Base-by-base conservation (phyloP, 2,329 filamentous ascomycete species). In the Teratosphaeria epicoccoides region DNA sequence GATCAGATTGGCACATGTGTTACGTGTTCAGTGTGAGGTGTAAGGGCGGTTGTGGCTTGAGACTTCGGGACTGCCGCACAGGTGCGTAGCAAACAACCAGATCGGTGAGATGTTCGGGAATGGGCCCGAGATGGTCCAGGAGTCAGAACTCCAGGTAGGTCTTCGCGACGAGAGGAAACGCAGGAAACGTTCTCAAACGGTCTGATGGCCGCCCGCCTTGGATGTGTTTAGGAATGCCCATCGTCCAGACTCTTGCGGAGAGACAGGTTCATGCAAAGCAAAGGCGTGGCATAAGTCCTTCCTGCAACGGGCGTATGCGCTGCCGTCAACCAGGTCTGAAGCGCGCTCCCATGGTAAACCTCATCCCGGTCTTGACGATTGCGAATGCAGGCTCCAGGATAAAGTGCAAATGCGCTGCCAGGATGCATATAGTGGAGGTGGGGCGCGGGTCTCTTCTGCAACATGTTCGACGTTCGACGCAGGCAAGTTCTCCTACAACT, bases 1-100 rank as follows among this genome's bases (percentile, higher is more conserved):
- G 48, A 50, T 22, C 28, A 24, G 29, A 49, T 43, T 23, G n/a
- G 6, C 33, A 44, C 22, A n/a, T 17, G 29, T 43, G 33, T 12
- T n/a, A n/a, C n/a, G n/a, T n/a, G n/a, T 43, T 20, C 33, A 17
- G 6, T 17, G 40, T 17, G 14, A 28, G 37, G 47, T 24, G 47
- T 24, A 17, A 20, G 5, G 11, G 47, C 37, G 47, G 29, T 20
- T 49, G 47, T 37, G 47, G 47, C 47, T 43, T 49, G 29, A 25
- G 12, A 25, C 7, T n/a, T 14, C 47, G 29, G 47, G 47, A 33
- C 37, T 43, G 47, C 47, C 47, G 47, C 22, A 26, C 24, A n/a
- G 45, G n/a, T 23, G 14, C 6, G 3, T 26, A 23, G 46, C 26
- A 37, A 11, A n/a, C n/a, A n/a, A n/a, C n/a, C n/a, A n/a, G n/a